Evolutionary conservation across 306 rosid genomes (phyloP).

Genomic region (Pyrus pyrifolia): DNA sequence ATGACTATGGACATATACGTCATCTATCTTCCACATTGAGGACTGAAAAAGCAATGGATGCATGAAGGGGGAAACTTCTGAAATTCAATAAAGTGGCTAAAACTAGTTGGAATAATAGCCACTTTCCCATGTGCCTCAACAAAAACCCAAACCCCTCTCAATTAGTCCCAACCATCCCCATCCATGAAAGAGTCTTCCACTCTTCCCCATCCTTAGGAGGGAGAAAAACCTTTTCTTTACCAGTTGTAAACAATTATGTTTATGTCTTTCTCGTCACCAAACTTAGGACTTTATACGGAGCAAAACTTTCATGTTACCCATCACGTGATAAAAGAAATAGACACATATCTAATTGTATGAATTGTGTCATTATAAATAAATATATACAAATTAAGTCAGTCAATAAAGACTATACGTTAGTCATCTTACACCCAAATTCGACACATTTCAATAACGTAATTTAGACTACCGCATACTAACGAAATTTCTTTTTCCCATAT

Average conservation of each 20-base stretch:
- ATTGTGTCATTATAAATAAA: too few relatives aligned
- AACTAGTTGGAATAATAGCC: slow-evolving; percentile 20
- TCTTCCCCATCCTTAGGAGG: background rate
- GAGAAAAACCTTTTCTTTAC: background rate
- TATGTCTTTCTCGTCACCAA: fast-evolving
- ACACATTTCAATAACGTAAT: background rate
- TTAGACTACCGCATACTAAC: too few relatives aligned
- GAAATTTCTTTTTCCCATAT: slow-evolving; percentile 4
- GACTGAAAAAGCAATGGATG: background rate
- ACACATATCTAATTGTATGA: too few relatives aligned
- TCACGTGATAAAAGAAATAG: too few relatives aligned
- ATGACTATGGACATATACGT: slow-evolving; percentile 2
- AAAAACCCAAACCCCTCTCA: background rate
- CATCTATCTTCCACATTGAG: background rate
- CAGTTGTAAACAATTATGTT: background rate
- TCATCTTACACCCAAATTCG: too few relatives aligned
- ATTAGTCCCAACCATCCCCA: background rate
- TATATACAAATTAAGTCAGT: too few relatives aligned
- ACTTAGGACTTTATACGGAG: too few relatives aligned
- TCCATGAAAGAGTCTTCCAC: background rate
- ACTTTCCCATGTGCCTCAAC: slow-evolving; percentile 19
- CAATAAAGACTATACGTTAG: fast-evolving
- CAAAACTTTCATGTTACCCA: too few relatives aligned
- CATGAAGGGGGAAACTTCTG: slow-evolving; percentile 26
- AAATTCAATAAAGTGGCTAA: slow-evolving; percentile 17